Evolutionary conservation across 768 basidiomycete species (phyloP).

Genomic region (Tubosaeta brunneosetosa): DNA sequence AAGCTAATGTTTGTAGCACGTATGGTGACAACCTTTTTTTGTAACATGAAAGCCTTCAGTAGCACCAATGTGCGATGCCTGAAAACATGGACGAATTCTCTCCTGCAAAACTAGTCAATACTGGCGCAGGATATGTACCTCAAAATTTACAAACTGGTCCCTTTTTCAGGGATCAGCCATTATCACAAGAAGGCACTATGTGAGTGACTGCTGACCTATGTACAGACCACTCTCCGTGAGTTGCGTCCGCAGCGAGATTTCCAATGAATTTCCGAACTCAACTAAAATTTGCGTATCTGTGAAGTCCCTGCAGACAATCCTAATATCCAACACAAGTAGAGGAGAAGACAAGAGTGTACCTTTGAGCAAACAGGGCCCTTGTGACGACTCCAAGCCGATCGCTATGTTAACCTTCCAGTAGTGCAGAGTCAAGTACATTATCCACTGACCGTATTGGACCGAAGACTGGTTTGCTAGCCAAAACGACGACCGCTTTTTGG

Average conservation of each 20-base stretch:
- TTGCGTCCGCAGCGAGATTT: conserved; percentile 68
- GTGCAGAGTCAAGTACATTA: not conserved
- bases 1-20: conserved; percentile 4
- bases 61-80: conserved; percentile 88
- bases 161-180: conserved; percentile 33
- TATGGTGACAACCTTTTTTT: conserved; percentile 65
- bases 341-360: conserved; percentile 33
- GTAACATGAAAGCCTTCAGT: conserved; percentile 91
- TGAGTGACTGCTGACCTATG: conserved; percentile 65
- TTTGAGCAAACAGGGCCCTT: conserved; percentile 82
- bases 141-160: conserved; percentile 59
- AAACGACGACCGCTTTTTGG: conserved; percentile 94
- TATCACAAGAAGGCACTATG: not conserved
- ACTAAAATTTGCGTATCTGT: conserved; percentile 82
- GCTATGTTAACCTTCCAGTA: conserved; percentile 35
- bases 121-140: not conserved
- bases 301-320: conserved; percentile 60
- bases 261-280: conserved; percentile 77
- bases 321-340: not conserved
- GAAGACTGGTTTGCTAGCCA: conserved; percentile 87
- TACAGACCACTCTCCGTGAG: conserved; percentile 91
- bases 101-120: conserved; percentile 40
- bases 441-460: conserved; percentile 78
- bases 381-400: conserved; percentile 96
- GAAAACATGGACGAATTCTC: conserved; percentile 91